Base-by-base conservation (phyloP, 305 asterid genomes). In the Andrographis paniculata region DNA sequence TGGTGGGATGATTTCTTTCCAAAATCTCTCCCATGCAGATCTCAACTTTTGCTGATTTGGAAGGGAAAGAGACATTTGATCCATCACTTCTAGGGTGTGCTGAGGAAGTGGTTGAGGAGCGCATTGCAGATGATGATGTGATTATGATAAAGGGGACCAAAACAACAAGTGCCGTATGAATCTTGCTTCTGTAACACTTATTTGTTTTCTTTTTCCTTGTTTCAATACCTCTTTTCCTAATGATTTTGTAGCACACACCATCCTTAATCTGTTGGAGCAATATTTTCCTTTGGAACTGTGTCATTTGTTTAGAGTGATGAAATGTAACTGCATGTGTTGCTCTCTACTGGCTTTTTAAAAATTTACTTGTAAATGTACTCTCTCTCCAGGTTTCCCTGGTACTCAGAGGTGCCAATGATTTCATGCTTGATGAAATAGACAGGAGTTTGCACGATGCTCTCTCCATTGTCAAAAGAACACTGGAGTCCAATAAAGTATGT, bases 21-120 rank as follows among this genome's bases (percentile, higher is more conserved):
- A n/a, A n/a, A n/a, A n/a, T n/a, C n/a, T n/a, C n/a, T n/a, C n/a
- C 40, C 17, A 17, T 63, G 19, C 72, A 86, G 96, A 93, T 91
- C 41, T 91, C 95, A 21, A 87, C 96, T 6, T 87, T 92, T 62
- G 99, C 99, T 1, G 99, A 87, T 65, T 84, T 84, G 94, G 99
- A 87, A 78, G 99, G 99, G 48, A 97, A 84, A 35, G 99, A 92
- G 77, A 81, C 99, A 48, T 84, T 84, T 60, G 99, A 92, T 70
- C 48, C 95, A 22, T 84, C 99, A 48, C 54, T 84, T 59, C 76
- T 92, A 36, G 99, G 99, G 55, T 63, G 55, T 40, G 97, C 99
- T 44, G 99, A 87, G 58, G 99, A 92, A 75, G 99, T 92, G 42
- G 93, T 77, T 63, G 99, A 92, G 67, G 97, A 92, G 65, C 94